Conservation (phyloP, 164 flowering plant species). For the Berberis thunbergii region DNA sequence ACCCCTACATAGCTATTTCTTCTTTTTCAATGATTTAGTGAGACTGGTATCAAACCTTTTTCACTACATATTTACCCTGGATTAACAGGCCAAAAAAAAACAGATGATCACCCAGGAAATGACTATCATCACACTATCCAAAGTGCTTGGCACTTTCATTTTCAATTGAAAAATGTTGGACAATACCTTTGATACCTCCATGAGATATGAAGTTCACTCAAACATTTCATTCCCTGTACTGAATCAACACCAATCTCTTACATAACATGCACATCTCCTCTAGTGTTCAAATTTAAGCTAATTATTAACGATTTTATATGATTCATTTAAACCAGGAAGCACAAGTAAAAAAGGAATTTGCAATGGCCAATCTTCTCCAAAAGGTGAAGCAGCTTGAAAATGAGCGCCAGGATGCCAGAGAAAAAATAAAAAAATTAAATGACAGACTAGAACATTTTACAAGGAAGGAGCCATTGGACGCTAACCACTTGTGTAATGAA, state of each 20-base stretch:
- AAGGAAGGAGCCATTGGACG: conserved; percentile 9
- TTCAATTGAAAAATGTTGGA: too few species aligned
- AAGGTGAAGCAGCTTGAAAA: conserved; percentile 40
- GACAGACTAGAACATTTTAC: conserved; percentile 25
- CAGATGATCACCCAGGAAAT: too few species aligned
- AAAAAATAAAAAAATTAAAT: conserved; percentile 25
- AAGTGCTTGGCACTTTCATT: too few species aligned
- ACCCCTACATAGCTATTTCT: not conserved
- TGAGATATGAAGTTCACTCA: too few species aligned
- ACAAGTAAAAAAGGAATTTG: conserved; percentile 28
- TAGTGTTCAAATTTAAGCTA: not conserved
- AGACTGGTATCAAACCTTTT: too few species aligned
- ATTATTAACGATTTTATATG: not conserved
- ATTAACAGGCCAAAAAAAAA: too few species aligned
- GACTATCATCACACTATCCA: too few species aligned
- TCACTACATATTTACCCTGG: not conserved
- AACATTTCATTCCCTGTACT: too few species aligned
- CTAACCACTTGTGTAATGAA: conserved; percentile 13
- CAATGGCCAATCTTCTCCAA: conserved; percentile 31
- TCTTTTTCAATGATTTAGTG: too few species aligned
- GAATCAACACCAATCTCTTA: not conserved
- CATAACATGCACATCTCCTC: not conserved
- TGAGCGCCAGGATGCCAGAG: conserved; percentile 21
- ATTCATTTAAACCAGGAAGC: conserved; percentile 29
- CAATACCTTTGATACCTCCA: too few species aligned